Evolutionary conservation across 1,284 basidiomycete species (phyloP), one percentile per base, ranked within the genome.

Genomic region (Earliella scabrosa): DNA sequence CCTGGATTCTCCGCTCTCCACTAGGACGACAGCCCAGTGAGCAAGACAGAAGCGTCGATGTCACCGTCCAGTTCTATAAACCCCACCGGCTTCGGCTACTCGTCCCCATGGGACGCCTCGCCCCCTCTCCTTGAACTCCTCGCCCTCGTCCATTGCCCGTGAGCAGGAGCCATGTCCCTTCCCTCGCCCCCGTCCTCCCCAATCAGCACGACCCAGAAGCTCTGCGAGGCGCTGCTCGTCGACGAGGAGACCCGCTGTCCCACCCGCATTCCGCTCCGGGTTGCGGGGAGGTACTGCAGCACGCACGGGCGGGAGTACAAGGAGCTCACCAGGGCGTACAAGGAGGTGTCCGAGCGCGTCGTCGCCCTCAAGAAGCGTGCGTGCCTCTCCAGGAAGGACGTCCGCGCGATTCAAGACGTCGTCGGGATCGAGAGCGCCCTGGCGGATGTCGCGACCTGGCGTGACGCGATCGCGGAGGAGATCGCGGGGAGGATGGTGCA

Each of bases 301-400:
- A 18, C 34, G 26, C 53, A 54, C 35, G 47, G 47, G 4, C 13
- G 21, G 27, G 53, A 54, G 47, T 54, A 54, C 53, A 31, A 32
- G 41, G n/a, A 44, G 47, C 53, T 45, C 47, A 54, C 53, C 26
- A 32, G 24, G 32, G 47, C 46, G 18, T 54, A 55, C 53, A 55
- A 55, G 47, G 35, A 38, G 23, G 40, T 27, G 26, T 55, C 53
- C 20, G 18, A 39, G 34, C 11, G n/a, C 2, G 53, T 55, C 35
- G 41, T 4, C 10, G 27, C 9, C 3, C 53, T 50, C 35, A 38
- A 40, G 35, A 49, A 45, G 40, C 24, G 35, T 3, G 50, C 50
- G 14, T 34, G 31, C 14, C 27, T 40, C 20, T 23, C 47, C 10
- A 29, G 11, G 16, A n/a, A 29, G 16, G 26, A 11, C 16, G 7